Base-by-base conservation (phyloP, 345 rosid genomes). In the Pistacia vera region DNA sequence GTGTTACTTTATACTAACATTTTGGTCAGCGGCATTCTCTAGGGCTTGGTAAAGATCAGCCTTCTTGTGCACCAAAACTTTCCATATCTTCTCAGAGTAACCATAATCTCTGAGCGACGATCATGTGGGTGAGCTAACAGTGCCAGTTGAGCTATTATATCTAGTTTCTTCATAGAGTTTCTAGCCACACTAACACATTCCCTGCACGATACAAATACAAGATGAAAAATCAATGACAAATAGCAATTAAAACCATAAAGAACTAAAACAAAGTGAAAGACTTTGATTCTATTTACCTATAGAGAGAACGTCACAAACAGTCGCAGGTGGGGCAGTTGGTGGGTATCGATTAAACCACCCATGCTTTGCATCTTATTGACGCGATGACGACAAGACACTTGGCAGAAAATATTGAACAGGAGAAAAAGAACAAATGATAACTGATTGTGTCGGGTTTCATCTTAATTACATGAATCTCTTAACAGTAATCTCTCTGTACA, bases 271-370 rank as follows among this genome's bases (percentile, higher is more conserved):
- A 18, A 70, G 28, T 12, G 17, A 62, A 58, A 49, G 11, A 22
- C 18, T 25, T 75, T 70, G 5, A 14, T 44, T 38, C 14, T 41
- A 62, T 20, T 80, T 83, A 89, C 98, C 92, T 13, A 97, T 85
- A 35, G 95, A 86, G 73, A 94, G 91, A 51, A 92, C 92, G 58
- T 95, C 94, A 25, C 94, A 76, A 79, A 90, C 87, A 17, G 89
- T 44, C 73, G 88, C 83, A 94, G 97, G 77, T 84, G 83, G 20
- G 91, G 90, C 97, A 92, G 78, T 90, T 92, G 9, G 96, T 94
- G 73, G 98, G 98, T 80, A 92, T 90, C 51, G 98, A 94, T 56
- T 92, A 97, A 76, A 94, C 98, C 5, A 92, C 87, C 98, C 98
- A 94, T 52, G 98, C 97, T 84, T 90, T 85, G 90, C 97, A 91